Base-by-base conservation (phyloP, 139 green algal genomes). In the Yamagishiella unicocca region DNA sequence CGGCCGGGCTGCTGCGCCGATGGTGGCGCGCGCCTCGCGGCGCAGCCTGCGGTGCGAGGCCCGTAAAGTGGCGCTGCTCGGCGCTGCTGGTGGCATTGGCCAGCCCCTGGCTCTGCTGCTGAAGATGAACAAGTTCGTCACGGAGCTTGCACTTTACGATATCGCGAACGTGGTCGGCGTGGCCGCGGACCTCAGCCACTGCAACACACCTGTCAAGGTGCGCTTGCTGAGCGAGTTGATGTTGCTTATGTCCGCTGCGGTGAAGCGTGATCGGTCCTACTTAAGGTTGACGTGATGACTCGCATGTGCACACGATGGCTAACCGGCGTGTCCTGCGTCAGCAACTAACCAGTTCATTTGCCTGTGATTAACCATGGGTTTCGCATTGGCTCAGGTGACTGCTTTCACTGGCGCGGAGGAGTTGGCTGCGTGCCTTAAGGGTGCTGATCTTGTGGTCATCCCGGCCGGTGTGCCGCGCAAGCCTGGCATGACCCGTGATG, bases 401-500 rank as follows among this genome's bases (percentile, higher is more conserved):
- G 94, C 93, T 1, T 93, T 95, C 85, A 92, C 88, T 4, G 98
- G 98, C 54, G 50, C 93, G 7, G 95, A 97, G 21, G 82, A 97
- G 88, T 93, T 99, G 61, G 74, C 71, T 45, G 90, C 84, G 25
- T 89, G 87, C 42, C 84, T 98, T 9, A 90, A 88, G 31, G 90
- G 91, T 24, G 71, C 68, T 43, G 88, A 96, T 81, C 90, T 99
- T 24, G 96, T 99, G 45, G 91, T 99, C 84, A 99, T 99, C 70
- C 98, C 98, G 24, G 98, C 98, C 2, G 98, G 98, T 33, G 95
- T 99, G 75, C 90, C 87, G 37, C 87, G 96, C 78, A 99, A 99
- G 94, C 98, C 98, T 3, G 98, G 98, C 89, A 99, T 99, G 98
- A 99, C 97, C 1, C 94, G 98, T 40, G 98, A 99, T 82, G 98